Evolutionary conservation across 768 basidiomycete species (phyloP).

Genomic region (Lyophyllum atratum): DNA sequence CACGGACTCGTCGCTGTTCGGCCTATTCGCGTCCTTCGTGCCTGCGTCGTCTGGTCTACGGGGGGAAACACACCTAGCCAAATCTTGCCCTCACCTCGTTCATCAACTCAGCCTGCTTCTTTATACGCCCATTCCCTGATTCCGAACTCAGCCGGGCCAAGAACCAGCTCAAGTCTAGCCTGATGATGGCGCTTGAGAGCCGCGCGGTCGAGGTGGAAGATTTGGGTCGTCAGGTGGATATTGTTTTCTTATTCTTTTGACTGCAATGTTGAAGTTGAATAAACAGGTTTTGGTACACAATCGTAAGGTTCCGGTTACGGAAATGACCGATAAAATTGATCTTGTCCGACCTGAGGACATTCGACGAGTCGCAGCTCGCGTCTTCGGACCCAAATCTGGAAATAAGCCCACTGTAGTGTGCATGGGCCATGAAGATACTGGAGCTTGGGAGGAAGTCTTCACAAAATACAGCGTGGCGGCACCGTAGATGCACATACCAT

Average conservation of each 20-base stretch:
- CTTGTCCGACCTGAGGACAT: conserved; percentile 70
- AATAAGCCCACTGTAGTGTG: conserved; percentile 78
- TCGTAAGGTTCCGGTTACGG: conserved; percentile 81
- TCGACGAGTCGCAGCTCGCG: conserved; percentile 69
- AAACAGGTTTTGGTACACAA: conserved; percentile 79
- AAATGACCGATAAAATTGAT: conserved; percentile 91
- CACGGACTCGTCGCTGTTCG: conserved; percentile 91
- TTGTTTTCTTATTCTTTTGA: background rate
- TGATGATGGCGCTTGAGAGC: conserved; percentile 96
- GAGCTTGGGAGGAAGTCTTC: conserved; percentile 63
- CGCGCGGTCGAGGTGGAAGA: conserved; percentile 85
- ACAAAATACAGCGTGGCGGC: conserved; percentile 67
- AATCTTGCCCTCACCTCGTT: conserved; percentile 81
- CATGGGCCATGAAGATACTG: conserved; percentile 81
- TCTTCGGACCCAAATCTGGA: conserved; percentile 67
- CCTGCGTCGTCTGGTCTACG: conserved; percentile 58
- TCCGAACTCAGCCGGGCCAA: conserved; percentile 84
- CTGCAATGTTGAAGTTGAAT: conserved; percentile 6
- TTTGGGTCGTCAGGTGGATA: conserved; percentile 79
- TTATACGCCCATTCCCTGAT: conserved; percentile 63
- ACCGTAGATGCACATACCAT: conserved; percentile 7
- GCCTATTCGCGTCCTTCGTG: conserved; percentile 84
- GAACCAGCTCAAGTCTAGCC: conserved; percentile 90
- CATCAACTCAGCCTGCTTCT: conserved; percentile 86
- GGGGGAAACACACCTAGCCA: conserved; percentile 68